These are phyloP conservation scores for Globisporangium viniferum DNA, from an alignment of 352 stramenopile species.

Conservation along the genomic window DNA sequence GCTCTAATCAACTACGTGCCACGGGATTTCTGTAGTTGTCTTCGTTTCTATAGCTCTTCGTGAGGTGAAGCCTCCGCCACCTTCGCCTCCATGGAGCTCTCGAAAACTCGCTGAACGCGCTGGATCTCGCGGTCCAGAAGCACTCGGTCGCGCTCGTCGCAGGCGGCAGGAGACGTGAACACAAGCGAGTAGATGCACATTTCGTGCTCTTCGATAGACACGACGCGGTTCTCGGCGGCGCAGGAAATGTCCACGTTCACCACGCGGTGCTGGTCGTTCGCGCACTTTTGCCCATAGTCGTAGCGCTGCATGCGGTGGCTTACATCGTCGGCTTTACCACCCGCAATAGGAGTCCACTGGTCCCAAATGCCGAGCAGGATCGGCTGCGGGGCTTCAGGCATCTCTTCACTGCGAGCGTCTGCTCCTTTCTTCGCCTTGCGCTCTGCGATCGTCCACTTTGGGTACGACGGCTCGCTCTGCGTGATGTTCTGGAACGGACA, in stretches of 20 bases:
- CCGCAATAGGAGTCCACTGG: constrained; percentile 37
- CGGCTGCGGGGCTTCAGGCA: constrained; percentile 21
- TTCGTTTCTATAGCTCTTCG: constrained; percentile 17
- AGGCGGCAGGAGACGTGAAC: constrained; percentile 74
- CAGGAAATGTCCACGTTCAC: constrained; percentile 79
- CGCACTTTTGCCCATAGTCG: constrained; percentile 80
- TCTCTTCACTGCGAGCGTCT: constrained; percentile 14
- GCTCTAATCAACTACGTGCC: not conserved
- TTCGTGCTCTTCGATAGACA: constrained; percentile 87
- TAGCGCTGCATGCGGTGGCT: constrained; percentile 45
- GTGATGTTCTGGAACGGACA: constrained; percentile 84
- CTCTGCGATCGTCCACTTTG: constrained; percentile 47
- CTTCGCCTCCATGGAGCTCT: not conserved
- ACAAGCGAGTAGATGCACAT: constrained; percentile 89
- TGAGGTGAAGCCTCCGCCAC: not conserved
- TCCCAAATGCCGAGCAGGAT: constrained; percentile 68
- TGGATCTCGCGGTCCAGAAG: constrained; percentile 12
- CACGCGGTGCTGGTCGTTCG: constrained; percentile 72
- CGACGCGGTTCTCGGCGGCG: constrained; percentile 62
- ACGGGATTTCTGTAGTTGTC: not conserved
- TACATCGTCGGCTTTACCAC: constrained; percentile 20
- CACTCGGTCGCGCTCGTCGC: constrained; percentile 22
- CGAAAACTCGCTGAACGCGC: not conserved
- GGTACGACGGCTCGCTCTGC: constrained; percentile 63
- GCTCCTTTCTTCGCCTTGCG: constrained; percentile 30